Evolutionary conservation across 2,329 filamentous ascomycete species (phyloP).

Genomic region (Neurospora crassa): DNA sequence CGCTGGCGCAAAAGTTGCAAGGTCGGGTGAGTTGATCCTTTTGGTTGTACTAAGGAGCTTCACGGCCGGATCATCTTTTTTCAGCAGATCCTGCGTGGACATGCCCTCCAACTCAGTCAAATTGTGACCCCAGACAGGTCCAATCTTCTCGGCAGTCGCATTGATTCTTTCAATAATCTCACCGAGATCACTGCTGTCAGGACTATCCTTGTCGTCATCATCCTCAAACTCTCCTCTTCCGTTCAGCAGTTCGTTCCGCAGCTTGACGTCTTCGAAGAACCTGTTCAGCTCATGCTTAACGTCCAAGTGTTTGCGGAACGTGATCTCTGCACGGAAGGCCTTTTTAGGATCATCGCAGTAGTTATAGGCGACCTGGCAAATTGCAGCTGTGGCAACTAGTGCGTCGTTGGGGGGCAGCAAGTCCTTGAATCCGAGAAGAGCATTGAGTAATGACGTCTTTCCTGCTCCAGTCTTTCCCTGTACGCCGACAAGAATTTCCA

Average conservation of each 20-base stretch:
- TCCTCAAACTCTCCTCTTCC: background rate
- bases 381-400: slow-evolving; percentile 8
- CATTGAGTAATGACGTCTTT: slow-evolving; percentile 11
- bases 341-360: background rate
- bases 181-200: background rate
- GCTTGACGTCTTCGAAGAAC: background rate
- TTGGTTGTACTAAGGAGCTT: background rate
- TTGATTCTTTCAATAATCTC: slow-evolving; percentile 2
- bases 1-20: background rate
- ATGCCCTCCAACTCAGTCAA: background rate
- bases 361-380: slow-evolving; percentile 10
- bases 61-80: background rate
- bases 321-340: slow-evolving; percentile 8
- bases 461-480: slow-evolving; percentile 10
- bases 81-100: slow-evolving; percentile 1
- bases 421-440: slow-evolving; percentile 4
- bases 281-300: slow-evolving; percentile 4
- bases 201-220: background rate
- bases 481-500: slow-evolving; percentile 10
- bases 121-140: slow-evolving; percentile 4
- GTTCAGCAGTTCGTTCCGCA: background rate
- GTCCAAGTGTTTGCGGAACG: slow-evolving; percentile 4
- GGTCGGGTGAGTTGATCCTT: background rate
- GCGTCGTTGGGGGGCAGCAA: slow-evolving; percentile 9
- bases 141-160: background rate